Evolutionary conservation across 1,139 yeast genomes (phyloP).

Genomic region (Taphrina confusa): DNA sequence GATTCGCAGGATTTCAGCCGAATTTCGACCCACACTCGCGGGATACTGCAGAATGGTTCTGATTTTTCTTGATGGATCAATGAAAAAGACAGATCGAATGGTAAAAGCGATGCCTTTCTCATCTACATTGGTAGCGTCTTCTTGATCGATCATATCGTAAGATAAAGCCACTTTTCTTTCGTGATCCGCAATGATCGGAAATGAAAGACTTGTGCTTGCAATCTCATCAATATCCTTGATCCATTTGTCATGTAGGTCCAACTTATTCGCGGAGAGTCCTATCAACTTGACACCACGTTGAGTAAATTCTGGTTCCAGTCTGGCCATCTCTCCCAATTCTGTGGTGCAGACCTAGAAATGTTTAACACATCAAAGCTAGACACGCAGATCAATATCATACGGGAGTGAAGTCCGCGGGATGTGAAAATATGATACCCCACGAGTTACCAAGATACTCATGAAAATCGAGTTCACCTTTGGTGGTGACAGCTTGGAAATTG

Average conservation of each 20-base stretch:
- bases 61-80: slow-evolving; percentile 83
- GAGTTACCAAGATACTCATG: slow-evolving; percentile 77
- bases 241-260: slow-evolving; percentile 78
- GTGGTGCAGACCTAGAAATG: slow-evolving; percentile 64
- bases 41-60: slow-evolving; percentile 84
- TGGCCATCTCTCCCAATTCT: slow-evolving; percentile 88
- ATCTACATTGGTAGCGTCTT: slow-evolving; percentile 74
- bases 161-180: slow-evolving; percentile 75
- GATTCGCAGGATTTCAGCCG: slow-evolving; percentile 82
- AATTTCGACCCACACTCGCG: slow-evolving; percentile 88
- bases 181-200: slow-evolving; percentile 86
- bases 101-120: slow-evolving; percentile 68
- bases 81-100: slow-evolving; percentile 82
- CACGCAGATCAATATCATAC: slow-evolving; percentile 47
- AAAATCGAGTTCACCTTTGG: slow-evolving; percentile 75
- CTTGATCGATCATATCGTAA: slow-evolving; percentile 90
- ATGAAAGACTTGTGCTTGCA: slow-evolving; percentile 63
- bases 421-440: slow-evolving; percentile 85
- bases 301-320: slow-evolving; percentile 77
- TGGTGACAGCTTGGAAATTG: slow-evolving; percentile 74
- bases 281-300: slow-evolving; percentile 78
- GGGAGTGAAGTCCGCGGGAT: slow-evolving; percentile 93
- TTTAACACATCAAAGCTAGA: background rate
- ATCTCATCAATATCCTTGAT: slow-evolving; percentile 83
- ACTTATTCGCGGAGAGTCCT: slow-evolving; percentile 79